phyloP scores from a whole-genome alignment of 108 stramenopile genomes.

The Fragilariopsis cylindrus region DNA sequence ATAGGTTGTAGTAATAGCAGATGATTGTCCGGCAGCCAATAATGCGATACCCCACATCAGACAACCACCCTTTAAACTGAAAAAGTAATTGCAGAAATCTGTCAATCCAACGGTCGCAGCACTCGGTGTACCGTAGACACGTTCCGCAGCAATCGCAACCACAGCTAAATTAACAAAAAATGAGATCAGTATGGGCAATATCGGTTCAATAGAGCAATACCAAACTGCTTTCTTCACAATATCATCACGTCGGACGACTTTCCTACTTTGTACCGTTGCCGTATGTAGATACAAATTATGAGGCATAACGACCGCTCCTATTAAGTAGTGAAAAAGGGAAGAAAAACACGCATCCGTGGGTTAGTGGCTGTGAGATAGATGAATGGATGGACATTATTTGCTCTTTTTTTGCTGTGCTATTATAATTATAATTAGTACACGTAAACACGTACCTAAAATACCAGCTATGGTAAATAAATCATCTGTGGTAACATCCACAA shows the following conservation, averaged over 20 bases:
- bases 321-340: not conserved
- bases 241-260: conserved; percentile 39
- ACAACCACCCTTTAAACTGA: conserved; percentile 56
- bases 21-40: conserved; percentile 79
- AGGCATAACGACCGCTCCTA: conserved; percentile 85
- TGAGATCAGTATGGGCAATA: conserved; percentile 71
- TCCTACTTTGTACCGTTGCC: conserved; percentile 65
- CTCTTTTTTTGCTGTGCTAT: too few species aligned
- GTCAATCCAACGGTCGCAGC: conserved; percentile 51
- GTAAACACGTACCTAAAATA: conserved; percentile 38
- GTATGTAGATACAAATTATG: conserved; percentile 89
- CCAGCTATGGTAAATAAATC: conserved; percentile 68
- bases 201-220: conserved; percentile 76
- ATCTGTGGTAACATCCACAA: conserved; percentile 47
- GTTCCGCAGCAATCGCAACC: conserved; percentile 78
- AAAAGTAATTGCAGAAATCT: conserved; percentile 63
- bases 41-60: conserved; percentile 81
- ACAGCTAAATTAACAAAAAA: conserved; percentile 86
- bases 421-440: too few species aligned
- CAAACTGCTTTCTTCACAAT: conserved; percentile 64
- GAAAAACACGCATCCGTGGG: not conserved
- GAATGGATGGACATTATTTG: too few species aligned
- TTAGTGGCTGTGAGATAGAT: too few species aligned
- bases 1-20: conserved; percentile 82
- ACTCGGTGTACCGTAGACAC: conserved; percentile 53